These are phyloP conservation scores for Spathaspora arborariae DNA, from an alignment of 805 yeast species.

Conservation along the genomic window DNA sequence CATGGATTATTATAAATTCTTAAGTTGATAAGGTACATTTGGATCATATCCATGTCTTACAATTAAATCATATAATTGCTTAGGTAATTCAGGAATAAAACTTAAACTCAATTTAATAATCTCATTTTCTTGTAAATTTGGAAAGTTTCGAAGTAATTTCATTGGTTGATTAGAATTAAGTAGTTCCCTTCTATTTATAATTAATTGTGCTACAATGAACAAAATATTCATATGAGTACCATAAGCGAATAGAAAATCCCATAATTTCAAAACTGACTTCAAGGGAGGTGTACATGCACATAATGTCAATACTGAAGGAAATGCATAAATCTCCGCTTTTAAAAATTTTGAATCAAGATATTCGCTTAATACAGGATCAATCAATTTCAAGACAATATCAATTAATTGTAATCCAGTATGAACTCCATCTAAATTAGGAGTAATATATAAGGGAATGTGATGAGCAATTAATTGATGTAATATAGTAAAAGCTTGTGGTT, in stretches of 20 bases:
- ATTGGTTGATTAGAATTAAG: slow-evolving; percentile 65
- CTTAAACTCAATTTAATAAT: slow-evolving; percentile 76
- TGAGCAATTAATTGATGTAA: slow-evolving; percentile 58
- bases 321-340: slow-evolving; percentile 83
- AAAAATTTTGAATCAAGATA: slow-evolving; percentile 60
- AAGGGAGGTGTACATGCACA: slow-evolving; percentile 89
- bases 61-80: slow-evolving; percentile 56
- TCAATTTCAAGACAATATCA: slow-evolving; percentile 65
- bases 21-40: slow-evolving; percentile 27
- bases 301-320: slow-evolving; percentile 76
- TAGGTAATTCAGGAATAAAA: slow-evolving; percentile 72
- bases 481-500: slow-evolving; percentile 79
- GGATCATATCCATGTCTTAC: slow-evolving; percentile 61
- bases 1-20: slow-evolving; percentile 24
- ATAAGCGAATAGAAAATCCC: slow-evolving; percentile 91
- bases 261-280: slow-evolving; percentile 65
- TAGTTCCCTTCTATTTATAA: slow-evolving; percentile 62
- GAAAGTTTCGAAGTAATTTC: slow-evolving; percentile 69
- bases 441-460: slow-evolving; percentile 74
- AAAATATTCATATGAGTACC: slow-evolving; percentile 86
- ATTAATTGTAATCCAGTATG: slow-evolving; percentile 71
- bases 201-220: slow-evolving; percentile 78
- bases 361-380: slow-evolving; percentile 68
- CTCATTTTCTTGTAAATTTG: slow-evolving; percentile 65
- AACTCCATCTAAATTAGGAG: slow-evolving; percentile 76